Conservation (phyloP, 306 rosid genomes). For the Crotalaria pallida region DNA sequence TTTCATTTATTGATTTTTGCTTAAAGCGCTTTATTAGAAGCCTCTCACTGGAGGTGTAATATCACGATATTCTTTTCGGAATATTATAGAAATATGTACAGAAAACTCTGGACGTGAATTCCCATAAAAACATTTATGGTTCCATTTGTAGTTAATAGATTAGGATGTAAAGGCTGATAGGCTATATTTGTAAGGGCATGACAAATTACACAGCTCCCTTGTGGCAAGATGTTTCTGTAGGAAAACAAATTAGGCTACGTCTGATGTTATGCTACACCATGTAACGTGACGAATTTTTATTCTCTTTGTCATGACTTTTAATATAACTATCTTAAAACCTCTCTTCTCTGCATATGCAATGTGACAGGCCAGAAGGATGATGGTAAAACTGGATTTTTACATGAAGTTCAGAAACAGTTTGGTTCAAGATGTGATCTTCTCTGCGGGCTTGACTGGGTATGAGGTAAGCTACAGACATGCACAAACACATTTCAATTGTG, state of each 20-base stretch:
- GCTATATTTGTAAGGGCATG: background rate
- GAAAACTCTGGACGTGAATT: background rate
- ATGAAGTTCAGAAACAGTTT: slow-evolving; percentile 87
- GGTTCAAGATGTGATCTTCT: slow-evolving; percentile 82
- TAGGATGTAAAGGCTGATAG: background rate
- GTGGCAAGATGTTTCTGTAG: too few relatives aligned
- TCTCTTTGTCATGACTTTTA: background rate
- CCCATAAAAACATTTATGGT: background rate
- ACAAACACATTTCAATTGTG: background rate
- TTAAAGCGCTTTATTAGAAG: background rate
- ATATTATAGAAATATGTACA: slow-evolving; percentile 1
- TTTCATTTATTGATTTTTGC: background rate
- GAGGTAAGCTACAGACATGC: slow-evolving; percentile 55
- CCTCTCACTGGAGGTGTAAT: background rate
- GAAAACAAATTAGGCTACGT: background rate
- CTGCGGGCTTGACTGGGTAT: slow-evolving; percentile 93
- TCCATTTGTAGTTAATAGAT: background rate
- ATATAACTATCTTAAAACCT: background rate
- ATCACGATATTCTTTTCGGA: background rate
- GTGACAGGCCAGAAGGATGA: slow-evolving; percentile 83
- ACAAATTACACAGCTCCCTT: background rate
- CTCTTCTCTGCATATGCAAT: slow-evolving; percentile 22
- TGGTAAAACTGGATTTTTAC: slow-evolving; percentile 86
- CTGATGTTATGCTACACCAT: slow-evolving; percentile 3
- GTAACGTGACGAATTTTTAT: background rate